A percentile compares a stretch with the other conserved stretches of the same genome.
Conservation (phyloP, 2,329 filamentous ascomycete species). For the Hypoxylon sp. region DNA sequence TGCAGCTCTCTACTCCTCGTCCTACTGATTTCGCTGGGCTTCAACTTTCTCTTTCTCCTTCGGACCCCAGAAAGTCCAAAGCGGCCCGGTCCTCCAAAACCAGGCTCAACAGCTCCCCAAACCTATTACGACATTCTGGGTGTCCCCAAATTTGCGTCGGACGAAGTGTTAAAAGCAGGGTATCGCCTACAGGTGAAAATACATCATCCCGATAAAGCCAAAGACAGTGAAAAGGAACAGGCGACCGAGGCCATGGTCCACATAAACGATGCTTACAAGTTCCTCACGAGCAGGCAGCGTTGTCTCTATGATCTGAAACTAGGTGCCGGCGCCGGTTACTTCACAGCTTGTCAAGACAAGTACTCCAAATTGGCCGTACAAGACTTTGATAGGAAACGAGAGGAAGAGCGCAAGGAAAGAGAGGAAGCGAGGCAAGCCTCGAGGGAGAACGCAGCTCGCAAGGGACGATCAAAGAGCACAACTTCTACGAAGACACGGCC, state of each 20-base stretch:
- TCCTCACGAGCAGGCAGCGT: neutral
- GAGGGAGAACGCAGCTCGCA: neutral
- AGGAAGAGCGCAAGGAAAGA: neutral
- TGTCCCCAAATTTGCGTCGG: neutral
- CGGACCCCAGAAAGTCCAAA: neutral
- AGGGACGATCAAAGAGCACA: neutral
- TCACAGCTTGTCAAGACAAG: neutral
- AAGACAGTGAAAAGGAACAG: neutral
- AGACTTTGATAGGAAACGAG: neutral
- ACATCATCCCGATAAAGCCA: neutral
- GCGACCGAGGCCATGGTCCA: neutral
- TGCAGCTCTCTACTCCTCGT: neutral
- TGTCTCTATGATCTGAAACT: slow-evolving; percentile 8
- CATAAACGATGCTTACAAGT: neutral
- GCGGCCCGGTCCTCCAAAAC: neutral
- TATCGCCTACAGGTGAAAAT: neutral
- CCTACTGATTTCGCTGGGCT: neutral
- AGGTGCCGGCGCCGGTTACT: neutral
- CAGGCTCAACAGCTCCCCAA: neutral
- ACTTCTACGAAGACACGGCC: neutral
- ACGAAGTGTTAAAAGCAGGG: neutral
- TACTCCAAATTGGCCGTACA: neutral
- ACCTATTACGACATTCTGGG: slow-evolving; percentile 18
- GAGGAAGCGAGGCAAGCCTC: no score
- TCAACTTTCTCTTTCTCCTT: neutral